Evolutionary conservation across 495 filamentous ascomycete species (phyloP), one percentile per base, ranked within the genome.

Genomic region (Jackrogersella multiformis): DNA sequence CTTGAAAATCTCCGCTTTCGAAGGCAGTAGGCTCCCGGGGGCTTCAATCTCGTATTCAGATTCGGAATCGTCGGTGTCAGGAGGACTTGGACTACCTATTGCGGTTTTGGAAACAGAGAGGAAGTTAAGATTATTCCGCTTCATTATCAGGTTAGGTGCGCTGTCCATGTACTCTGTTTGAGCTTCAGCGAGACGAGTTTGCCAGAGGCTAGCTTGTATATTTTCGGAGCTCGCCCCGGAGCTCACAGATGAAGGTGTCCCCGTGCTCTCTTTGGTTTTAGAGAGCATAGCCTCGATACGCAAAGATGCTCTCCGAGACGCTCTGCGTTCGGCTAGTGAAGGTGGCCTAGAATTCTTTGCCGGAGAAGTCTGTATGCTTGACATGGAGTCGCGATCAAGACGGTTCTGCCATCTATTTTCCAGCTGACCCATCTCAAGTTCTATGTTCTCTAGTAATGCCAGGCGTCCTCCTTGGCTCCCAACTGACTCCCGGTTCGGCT

Each of bases 361-460:
- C 20, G 57, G 64, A 4, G 78, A 68, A 0, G 79, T 81, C 53
- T 74, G 72, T 13, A 81, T 66, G 56, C 74, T 81, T 2, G 81
- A 83, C 59, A 82, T 71, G 1, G 84, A 86, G 62, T 84, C 79
- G 38, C 79, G 77, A 15, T 58, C 70, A 30, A 84, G 63, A 32
- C 82, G 79, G n/a, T 76, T 74, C 56, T 81, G 76, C 84, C 83
- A 86, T 52, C 82, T 78, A 24, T 78, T 76, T 53, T 82, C 80
- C 65, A 85, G 76, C 34, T 77, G 64, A 1, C 81, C 82, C 79
- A 85, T 84, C 67, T 86, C 84, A 53, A 76, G 77, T 56, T 86
- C 84, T 0, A 86, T 67, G 55, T 83, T 80, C 61, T 82, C 79
- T 5, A 86, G 73, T 0, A 86, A 71, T 9, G 73, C 77, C 13